Conservation (phyloP, 352 stramenopile genomes). For the Globisporangium cystogenes region DNA sequence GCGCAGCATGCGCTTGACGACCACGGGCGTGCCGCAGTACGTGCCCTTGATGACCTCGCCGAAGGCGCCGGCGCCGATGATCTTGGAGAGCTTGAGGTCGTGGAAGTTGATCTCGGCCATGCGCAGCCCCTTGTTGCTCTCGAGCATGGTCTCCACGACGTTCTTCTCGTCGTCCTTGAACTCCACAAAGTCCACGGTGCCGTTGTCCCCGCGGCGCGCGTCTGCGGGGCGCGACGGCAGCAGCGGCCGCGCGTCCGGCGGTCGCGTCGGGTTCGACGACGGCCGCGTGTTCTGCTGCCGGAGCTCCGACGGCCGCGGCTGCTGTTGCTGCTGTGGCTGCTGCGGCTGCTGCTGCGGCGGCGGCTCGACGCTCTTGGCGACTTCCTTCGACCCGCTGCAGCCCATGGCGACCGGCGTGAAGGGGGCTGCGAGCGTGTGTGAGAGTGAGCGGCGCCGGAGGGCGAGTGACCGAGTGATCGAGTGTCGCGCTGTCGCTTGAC, state of each 20-base stretch:
- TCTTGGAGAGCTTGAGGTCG: conserved; percentile 86
- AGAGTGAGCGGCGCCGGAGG: neutral
- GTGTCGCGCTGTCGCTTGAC: neutral
- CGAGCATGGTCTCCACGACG: conserved; percentile 84
- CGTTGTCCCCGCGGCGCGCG: conserved; percentile 19
- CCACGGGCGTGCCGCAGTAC: conserved; percentile 84
- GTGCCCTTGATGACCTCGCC: conserved; percentile 87
- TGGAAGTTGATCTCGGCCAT: conserved; percentile 89
- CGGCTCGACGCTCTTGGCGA: conserved; percentile 3
- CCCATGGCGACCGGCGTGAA: conserved; percentile 3
- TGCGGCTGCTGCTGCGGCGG: neutral
- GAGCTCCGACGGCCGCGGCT: no score
- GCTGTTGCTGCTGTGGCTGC: no score
- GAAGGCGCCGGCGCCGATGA: conserved; percentile 82
- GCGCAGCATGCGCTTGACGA: conserved; percentile 86
- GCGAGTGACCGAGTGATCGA: neutral
- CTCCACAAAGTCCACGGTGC: conserved; percentile 74
- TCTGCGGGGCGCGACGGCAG: neutral
- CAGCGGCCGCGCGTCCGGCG: neutral
- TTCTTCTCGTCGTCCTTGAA: conserved; percentile 87
- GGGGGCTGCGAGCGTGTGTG: neutral
- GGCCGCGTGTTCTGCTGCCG: neutral
- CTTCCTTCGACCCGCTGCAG: conserved; percentile 9
- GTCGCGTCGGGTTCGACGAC: neutral
- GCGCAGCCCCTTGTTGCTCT: conserved; percentile 81